Percentiles rank a stretch among this genome's conserved stretches.
Evolutionary conservation across 345 rosid genomes (phyloP).

Genomic region (Salix purpurea): DNA sequence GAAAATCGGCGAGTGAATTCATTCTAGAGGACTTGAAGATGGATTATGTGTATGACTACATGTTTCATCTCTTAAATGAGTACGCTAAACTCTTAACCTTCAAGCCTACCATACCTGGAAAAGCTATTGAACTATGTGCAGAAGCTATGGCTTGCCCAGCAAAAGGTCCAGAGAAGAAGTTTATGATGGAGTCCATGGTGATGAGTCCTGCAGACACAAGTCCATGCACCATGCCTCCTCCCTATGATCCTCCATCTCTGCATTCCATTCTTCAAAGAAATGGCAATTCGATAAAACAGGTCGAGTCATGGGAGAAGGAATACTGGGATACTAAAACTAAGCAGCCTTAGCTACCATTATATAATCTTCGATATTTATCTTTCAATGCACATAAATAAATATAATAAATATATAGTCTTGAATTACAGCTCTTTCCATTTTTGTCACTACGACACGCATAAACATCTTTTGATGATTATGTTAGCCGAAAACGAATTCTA

Average conservation of each 20-base stretch:
- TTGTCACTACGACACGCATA: too few relatives aligned
- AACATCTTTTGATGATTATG: too few relatives aligned
- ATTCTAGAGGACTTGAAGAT: constrained; percentile 21
- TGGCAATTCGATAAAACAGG: constrained; percentile 7
- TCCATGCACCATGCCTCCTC: constrained; percentile 28
- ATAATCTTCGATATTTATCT: neutral
- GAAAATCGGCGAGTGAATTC: constrained; percentile 28
- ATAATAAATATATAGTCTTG: neutral
- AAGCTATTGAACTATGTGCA: constrained; percentile 16
- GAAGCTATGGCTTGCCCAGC: constrained; percentile 22
- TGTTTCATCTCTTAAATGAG: constrained; percentile 28
- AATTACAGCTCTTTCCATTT: neutral
- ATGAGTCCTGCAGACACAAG: constrained; percentile 13
- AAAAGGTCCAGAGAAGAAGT: constrained; percentile 17
- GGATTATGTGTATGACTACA: constrained; percentile 31
- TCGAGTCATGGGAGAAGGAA: constrained; percentile 17
- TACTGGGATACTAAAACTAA: constrained; percentile 14
- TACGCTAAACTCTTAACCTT: constrained; percentile 26
- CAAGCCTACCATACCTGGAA: constrained; percentile 18
- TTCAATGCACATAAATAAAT: neutral
- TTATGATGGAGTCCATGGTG: constrained; percentile 27
- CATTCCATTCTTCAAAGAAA: constrained; percentile 5
- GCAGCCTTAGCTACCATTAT: neutral
- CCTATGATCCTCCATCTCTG: constrained; percentile 19
- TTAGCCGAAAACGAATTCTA: too few relatives aligned